Percentiles rank a stretch among this genome's conserved stretches.
Conservation (phyloP, 306 rosid genomes). For the Medicago ruthenica region DNA sequence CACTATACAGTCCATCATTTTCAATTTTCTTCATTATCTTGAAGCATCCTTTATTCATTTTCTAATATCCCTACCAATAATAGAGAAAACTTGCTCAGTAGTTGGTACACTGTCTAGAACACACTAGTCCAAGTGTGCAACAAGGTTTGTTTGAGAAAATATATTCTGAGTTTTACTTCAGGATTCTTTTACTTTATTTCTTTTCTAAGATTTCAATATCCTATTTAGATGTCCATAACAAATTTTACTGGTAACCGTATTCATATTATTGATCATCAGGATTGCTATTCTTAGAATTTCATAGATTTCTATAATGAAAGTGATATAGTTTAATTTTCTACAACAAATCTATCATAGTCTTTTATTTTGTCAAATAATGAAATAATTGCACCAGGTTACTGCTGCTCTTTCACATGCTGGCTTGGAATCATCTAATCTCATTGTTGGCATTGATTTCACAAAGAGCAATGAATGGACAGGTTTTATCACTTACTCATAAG, state of each 20-base stretch:
- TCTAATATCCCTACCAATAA: not conserved
- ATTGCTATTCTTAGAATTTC: too few relatives aligned
- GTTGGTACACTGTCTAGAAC: not conserved
- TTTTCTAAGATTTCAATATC: too few relatives aligned
- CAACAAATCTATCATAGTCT: conserved; percentile 1
- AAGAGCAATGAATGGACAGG: conserved; percentile 99
- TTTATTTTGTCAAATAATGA: conserved; percentile 41
- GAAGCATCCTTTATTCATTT: not conserved
- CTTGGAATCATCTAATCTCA: conserved; percentile 88
- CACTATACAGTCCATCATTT: not conserved
- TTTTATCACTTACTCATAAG: conserved; percentile 29
- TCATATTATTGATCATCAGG: not conserved
- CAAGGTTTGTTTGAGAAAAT: too few relatives aligned
- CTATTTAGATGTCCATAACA: too few relatives aligned
- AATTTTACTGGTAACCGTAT: not conserved
- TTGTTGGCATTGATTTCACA: conserved; percentile 93
- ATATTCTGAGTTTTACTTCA: too few relatives aligned
- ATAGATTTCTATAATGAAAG: too few relatives aligned
- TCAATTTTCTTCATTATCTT: not conserved
- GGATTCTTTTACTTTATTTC: too few relatives aligned
- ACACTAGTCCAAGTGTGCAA: not conserved
- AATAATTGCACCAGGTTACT: conserved; percentile 65
- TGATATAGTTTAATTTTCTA: not conserved
- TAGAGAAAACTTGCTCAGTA: not conserved
- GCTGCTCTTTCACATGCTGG: conserved; percentile 85